Evolutionary conservation across 352 stramenopile genomes (phyloP).

Genomic region (Globisporangium cystogenes): DNA sequence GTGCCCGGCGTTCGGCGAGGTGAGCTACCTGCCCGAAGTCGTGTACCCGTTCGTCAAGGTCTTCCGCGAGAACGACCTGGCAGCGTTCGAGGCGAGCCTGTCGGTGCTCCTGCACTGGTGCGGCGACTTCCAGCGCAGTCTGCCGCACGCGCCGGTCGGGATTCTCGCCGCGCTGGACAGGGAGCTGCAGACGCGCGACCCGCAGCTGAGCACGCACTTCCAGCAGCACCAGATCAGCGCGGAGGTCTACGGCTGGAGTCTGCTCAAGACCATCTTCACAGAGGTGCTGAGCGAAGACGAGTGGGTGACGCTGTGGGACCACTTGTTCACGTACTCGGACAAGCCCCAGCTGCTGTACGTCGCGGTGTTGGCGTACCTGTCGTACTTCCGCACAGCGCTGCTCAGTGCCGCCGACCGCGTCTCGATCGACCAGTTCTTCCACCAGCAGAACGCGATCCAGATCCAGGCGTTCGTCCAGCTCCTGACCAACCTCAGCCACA

Average conservation of each 20-base stretch:
- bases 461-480: constrained; percentile 68
- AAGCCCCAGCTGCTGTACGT: constrained; percentile 58
- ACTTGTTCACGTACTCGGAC: constrained; percentile 72
- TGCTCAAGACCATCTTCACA: constrained; percentile 85
- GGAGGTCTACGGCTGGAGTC: constrained; percentile 77
- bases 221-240: constrained; percentile 47
- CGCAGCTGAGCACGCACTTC: constrained; percentile 77
- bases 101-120: constrained; percentile 87
- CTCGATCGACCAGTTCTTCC: constrained; percentile 82
- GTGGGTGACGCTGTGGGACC: constrained; percentile 88
- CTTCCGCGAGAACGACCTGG: constrained; percentile 82
- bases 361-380: constrained; percentile 66
- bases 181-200: constrained; percentile 62
- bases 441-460: constrained; percentile 79
- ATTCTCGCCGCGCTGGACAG: constrained; percentile 65
- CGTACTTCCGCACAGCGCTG: constrained; percentile 61
- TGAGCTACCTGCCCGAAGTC: constrained; percentile 71
- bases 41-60: constrained; percentile 89
- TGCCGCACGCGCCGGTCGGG: constrained; percentile 78
- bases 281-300: constrained; percentile 85
- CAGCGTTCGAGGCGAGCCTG: constrained; percentile 86
- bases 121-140: constrained; percentile 67
- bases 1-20: constrained; percentile 88
- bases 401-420: constrained; percentile 42
- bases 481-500: constrained; percentile 45